Base-by-base conservation (phyloP, 306 rosid genomes). In the Cicer yamashitae region DNA sequence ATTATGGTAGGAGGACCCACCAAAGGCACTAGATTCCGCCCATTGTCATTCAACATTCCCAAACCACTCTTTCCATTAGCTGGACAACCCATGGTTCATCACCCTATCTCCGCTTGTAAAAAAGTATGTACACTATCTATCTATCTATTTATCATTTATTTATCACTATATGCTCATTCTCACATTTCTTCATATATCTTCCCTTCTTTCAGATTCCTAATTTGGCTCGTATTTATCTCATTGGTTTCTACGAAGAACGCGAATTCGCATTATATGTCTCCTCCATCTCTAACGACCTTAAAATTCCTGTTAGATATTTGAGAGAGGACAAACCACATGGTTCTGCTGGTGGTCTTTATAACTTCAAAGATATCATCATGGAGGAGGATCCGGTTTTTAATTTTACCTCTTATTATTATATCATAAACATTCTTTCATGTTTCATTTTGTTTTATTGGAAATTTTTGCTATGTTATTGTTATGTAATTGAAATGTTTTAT, bases 1-100 rank as follows among this genome's bases (percentile, higher is more conserved):
- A 92, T 94, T 78, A 94, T 94, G 99, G 99, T 94, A 47, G 97
- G 97, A 44, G 99, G 99, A 22, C 99, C 99, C 15, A 94, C 96
- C 15, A 94, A 94, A 90, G 99, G 99, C 30, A 94, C 99, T 77
- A 88, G 99, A 87, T 94, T 94, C 73, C 84, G 99, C 57, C 99
- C 99, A 66, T 79, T 94, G 61, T 94, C 99, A 67, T 80, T 94
- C 88, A 90, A 94, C 82, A 71, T 87, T 60, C 96, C 99, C 8
- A 94, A 94, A 83, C 99, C 99, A 6, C 97, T 94, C 38, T 92
- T 94, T 77, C 98, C 99, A 50, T 82, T 94, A 77, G 99, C 99
- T 1, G 97, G 99, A 83, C 96, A 94, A 58, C 94, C 99, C 8
- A 94, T 94, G 99, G 97, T 94, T 71, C 96, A 90, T 83, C 99